Evolutionary conservation across 129 eudicot species (phyloP).

Genomic region (Chrysanthemum lavandulifolium): DNA sequence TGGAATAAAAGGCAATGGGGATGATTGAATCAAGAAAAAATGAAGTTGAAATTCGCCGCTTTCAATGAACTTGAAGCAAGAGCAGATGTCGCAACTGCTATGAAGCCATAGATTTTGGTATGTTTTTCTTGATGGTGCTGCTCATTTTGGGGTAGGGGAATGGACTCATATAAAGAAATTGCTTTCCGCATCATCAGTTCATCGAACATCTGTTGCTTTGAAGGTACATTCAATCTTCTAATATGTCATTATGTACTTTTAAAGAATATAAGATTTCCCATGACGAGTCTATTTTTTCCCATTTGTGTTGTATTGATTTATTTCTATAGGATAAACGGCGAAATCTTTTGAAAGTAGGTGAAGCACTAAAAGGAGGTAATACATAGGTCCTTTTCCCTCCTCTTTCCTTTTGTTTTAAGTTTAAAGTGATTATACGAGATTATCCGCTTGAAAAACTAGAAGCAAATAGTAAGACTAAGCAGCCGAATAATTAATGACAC

Average conservation of each 20-base stretch:
- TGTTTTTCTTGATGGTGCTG: slow-evolving; percentile 57
- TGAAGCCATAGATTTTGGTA: no score
- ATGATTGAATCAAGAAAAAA: no score
- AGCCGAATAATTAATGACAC: no score
- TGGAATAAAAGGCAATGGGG: slow-evolving; percentile 14
- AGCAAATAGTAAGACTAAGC: background rate
- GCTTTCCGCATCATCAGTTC: slow-evolving; percentile 65
- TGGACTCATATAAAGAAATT: slow-evolving; percentile 79
- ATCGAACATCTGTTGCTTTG: slow-evolving; percentile 82
- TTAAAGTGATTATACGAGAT: background rate
- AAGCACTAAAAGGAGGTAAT: slow-evolving; percentile 44
- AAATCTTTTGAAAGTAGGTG: slow-evolving; percentile 80
- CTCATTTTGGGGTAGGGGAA: slow-evolving; percentile 77
- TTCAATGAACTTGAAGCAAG: no score
- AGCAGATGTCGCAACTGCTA: no score
- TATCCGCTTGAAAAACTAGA: background rate
- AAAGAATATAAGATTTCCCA: background rate
- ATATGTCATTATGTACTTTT: background rate
- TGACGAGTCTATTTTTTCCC: background rate
- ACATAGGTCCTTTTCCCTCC: slow-evolving; percentile 34
- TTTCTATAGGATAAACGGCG: slow-evolving; percentile 87
- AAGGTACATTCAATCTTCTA: slow-evolving; percentile 47
- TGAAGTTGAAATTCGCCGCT: no score
- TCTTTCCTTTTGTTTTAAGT: background rate
- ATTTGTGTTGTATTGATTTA: slow-evolving; percentile 14